phyloP scores from a whole-genome alignment of 805 yeast species.

The Starmerella khaoyaiensis region DNA sequence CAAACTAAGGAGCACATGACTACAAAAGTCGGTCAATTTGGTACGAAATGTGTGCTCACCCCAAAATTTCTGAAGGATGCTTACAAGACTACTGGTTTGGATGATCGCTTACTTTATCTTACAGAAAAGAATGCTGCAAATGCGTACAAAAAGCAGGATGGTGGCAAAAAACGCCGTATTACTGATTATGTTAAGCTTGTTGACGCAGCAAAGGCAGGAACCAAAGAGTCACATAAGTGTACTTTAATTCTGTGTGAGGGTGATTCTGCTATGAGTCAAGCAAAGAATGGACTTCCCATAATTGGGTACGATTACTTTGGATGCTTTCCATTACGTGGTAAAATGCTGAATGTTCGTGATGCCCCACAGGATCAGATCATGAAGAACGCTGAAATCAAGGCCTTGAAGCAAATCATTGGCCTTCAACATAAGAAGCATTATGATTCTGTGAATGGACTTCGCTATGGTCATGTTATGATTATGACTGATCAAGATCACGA shows the following conservation, averaged over 20 bases:
- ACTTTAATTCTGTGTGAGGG: conserved; percentile 93
- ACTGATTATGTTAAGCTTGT: conserved; percentile 82
- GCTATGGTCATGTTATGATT: conserved; percentile 95
- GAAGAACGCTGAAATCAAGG: conserved; percentile 88
- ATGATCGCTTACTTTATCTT: conserved; percentile 58
- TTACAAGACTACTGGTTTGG: conserved; percentile 52
- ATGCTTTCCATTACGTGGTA: conserved; percentile 91
- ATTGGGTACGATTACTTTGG: conserved; percentile 94
- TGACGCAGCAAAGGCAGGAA: conserved; percentile 95
- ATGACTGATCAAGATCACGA: conserved; percentile 99
- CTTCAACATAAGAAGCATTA: conserved; percentile 83
- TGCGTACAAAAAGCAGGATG: conserved; percentile 79
- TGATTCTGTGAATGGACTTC: conserved; percentile 49
- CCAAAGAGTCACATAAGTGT: conserved; percentile 80
- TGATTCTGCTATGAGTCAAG: conserved; percentile 85
- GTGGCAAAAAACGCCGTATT: conserved; percentile 54
- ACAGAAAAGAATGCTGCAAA: conserved; percentile 83
- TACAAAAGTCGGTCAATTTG: conserved; percentile 77
- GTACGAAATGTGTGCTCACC: conserved; percentile 66
- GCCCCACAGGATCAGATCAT: conserved; percentile 92
- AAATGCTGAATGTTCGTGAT: conserved; percentile 86
- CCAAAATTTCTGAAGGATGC: conserved; percentile 63
- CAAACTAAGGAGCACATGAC: conserved; percentile 95
- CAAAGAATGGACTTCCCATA: conserved; percentile 85
- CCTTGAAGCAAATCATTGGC: conserved; percentile 89